phyloP scores from a whole-genome alignment of 306 rosid genomes.

The Ziziphus jujuba region DNA sequence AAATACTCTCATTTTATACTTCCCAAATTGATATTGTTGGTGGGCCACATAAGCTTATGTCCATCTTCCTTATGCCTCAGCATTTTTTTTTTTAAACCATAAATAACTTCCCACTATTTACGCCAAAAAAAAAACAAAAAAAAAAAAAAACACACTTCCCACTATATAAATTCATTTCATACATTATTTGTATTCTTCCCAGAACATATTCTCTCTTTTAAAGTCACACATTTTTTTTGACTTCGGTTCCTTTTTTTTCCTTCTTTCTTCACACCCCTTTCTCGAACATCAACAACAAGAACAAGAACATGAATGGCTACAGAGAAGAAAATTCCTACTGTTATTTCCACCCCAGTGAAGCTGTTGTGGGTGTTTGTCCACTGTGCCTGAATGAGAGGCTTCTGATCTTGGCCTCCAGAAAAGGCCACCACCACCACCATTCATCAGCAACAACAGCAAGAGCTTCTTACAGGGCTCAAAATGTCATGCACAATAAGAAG shows the following conservation, averaged over 20 bases:
- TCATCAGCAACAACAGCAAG: constrained; percentile 32
- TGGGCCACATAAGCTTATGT: too few species aligned
- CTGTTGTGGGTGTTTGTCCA: constrained; percentile 78
- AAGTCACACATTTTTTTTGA: not conserved
- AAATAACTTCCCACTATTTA: too few species aligned
- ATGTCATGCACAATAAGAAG: constrained; percentile 31
- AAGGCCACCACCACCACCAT: constrained; percentile 32
- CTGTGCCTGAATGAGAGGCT: constrained; percentile 83
- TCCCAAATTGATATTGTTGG: too few species aligned
- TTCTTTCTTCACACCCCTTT: constrained; percentile 4
- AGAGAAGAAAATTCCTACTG: constrained; percentile 64
- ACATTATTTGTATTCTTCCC: not conserved
- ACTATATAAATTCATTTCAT: too few species aligned
- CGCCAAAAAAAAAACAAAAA: too few species aligned
- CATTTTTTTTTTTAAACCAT: too few species aligned
- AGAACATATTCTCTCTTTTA: not conserved
- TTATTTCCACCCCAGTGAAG: constrained; percentile 79
- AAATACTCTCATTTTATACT: too few species aligned
- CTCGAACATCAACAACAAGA: constrained; percentile 4
- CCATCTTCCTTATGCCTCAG: too few species aligned
- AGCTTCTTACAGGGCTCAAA: constrained; percentile 22
- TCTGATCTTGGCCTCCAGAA: constrained; percentile 62
- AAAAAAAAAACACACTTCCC: too few species aligned
- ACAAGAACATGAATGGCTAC: constrained; percentile 46
- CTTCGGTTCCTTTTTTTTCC: not conserved